These are phyloP conservation scores for Sphagnum magellanicum DNA, from an alignment of 228 moss, liverwort and hornwort species.

Conservation along the genomic window DNA sequence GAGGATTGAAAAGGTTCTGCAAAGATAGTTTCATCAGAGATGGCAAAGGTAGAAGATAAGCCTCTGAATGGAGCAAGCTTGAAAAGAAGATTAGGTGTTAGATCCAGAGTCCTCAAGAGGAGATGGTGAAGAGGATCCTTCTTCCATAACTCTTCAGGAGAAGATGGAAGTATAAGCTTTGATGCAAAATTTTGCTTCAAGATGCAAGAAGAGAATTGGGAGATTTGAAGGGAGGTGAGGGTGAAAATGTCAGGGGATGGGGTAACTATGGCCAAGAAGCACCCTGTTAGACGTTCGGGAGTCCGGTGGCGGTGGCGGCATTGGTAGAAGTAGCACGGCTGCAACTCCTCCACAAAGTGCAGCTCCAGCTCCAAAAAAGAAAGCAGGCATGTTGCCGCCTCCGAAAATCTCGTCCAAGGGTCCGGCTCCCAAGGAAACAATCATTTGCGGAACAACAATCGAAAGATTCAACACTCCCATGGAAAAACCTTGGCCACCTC, in stretches of 20 bases:
- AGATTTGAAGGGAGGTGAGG: too few species aligned
- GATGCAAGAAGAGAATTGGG: too few species aligned
- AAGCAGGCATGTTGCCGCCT: constrained; percentile 51
- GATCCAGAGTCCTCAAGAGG: too few species aligned
- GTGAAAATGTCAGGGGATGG: constrained; percentile 25
- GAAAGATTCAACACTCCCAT: constrained; percentile 49
- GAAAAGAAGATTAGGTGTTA: too few species aligned
- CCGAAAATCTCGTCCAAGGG: constrained; percentile 56
- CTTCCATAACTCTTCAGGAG: too few species aligned
- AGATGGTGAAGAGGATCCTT: too few species aligned
- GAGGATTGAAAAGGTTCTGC: too few species aligned
- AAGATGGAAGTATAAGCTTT: too few species aligned
- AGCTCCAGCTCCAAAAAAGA: constrained; percentile 31
- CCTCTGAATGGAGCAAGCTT: too few species aligned
- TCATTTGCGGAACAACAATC: constrained; percentile 36
- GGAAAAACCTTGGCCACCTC: constrained; percentile 84
- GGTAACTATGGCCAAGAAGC: constrained; percentile 41
- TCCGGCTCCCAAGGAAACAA: constrained; percentile 49
- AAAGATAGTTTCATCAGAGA: too few species aligned
- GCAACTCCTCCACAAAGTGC: constrained; percentile 35
- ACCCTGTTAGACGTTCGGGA: constrained; percentile 30
- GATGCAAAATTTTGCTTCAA: too few species aligned
- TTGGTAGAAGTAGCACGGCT: constrained; percentile 40
- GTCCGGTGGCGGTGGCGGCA: constrained; percentile 32
- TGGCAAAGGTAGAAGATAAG: too few species aligned